Evolutionary conservation across 2,329 filamentous ascomycete species (phyloP).

Genomic region (Talaromyces islandicus): DNA sequence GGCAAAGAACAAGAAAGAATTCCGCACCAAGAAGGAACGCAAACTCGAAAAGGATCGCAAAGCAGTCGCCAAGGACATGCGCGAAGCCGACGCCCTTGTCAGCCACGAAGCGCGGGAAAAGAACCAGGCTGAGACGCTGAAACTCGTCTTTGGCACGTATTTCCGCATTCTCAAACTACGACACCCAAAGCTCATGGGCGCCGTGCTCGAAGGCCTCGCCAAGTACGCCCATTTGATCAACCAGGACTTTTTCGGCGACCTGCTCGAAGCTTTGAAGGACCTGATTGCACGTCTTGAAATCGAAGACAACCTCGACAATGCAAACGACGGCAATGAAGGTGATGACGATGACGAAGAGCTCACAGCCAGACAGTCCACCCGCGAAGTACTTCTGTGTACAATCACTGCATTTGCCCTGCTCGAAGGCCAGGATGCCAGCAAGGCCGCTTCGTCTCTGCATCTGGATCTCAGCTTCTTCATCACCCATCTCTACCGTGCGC

Average conservation of each 20-base stretch:
- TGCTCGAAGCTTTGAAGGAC: constrained; percentile 90
- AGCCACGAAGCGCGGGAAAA: constrained; percentile 87
- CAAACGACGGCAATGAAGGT: constrained; percentile 32
- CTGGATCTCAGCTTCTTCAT: constrained; percentile 95
- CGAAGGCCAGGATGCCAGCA: constrained; percentile 85
- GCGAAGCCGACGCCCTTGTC: constrained; percentile 82
- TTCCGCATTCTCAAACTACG: constrained; percentile 88
- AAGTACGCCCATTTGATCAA: constrained; percentile 97
- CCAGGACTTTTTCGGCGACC: constrained; percentile 95
- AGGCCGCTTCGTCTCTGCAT: constrained; percentile 72
- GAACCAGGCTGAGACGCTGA: constrained; percentile 92
- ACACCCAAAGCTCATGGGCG: constrained; percentile 83
- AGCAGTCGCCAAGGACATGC: constrained; percentile 85
- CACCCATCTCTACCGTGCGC: constrained; percentile 81
- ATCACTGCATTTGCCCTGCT: constrained; percentile 96
- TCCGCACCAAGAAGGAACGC: constrained; percentile 79
- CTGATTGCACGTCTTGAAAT: constrained; percentile 69
- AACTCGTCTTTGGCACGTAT: constrained; percentile 91
- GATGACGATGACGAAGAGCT: constrained; percentile 49
- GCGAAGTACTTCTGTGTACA: constrained; percentile 87
- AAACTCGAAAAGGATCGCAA: constrained; percentile 84
- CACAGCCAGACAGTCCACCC: constrained; percentile 61
- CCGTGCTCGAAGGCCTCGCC: constrained; percentile 86
- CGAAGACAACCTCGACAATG: constrained; percentile 37
- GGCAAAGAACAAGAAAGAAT: constrained; percentile 70